Base-by-base conservation (phyloP, 495 filamentous ascomycete genomes). In the Hypoxylon lienhwacheense region DNA sequence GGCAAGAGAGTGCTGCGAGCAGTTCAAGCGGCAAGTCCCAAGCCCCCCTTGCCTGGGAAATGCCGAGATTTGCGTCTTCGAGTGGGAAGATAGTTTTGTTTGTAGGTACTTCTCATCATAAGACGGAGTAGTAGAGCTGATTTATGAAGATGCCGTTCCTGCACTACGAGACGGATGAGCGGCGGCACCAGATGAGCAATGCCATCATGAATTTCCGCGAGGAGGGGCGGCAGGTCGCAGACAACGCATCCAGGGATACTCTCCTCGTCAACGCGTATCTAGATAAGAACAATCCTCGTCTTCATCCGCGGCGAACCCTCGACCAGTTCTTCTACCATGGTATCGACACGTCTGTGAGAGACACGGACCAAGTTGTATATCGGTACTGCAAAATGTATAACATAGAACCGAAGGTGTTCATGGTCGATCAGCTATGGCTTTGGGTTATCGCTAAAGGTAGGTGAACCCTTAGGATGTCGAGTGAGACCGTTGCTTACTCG, bases 371-470 rank as follows among this genome's bases (percentile, higher is more conserved):
- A 65, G 85, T 89, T 3, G 84, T 89, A 2, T 87, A 81, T 55
- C 77, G 85, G 3, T 87, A 86, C 59, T 80, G 76, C 53, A 67
- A 71, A 50, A 66, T 66, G 12, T 60, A 71, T 8, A 58, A 60
- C 1, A 59, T 71, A n/a, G 81, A 85, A 39, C 77, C 77, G 1
- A 88, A 87, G 55, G 79, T 89, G 7, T 84, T 87, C 61, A 89
- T 88, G 85, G 85, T 89, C 3, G 85, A 88, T 59, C 84, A 88
- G 61, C 70, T 88, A 5, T 89, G 85, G 85, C 78, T 88, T 68
- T 88, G 83, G 82, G 73, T 87, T 15, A 61, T 87, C 5, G 82
- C 83, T 1, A 77, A 80, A 50, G 80, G 64, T 67, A 45, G 47
- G 5, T 29, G 2, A 21, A 21, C 15, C 4, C 22, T 26, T 10